A percentile compares a stretch with the other conserved stretches of the same genome.
phyloP scores from a whole-genome alignment of 164 flowering plant genomes.

The Chimonanthus salicifolius region DNA sequence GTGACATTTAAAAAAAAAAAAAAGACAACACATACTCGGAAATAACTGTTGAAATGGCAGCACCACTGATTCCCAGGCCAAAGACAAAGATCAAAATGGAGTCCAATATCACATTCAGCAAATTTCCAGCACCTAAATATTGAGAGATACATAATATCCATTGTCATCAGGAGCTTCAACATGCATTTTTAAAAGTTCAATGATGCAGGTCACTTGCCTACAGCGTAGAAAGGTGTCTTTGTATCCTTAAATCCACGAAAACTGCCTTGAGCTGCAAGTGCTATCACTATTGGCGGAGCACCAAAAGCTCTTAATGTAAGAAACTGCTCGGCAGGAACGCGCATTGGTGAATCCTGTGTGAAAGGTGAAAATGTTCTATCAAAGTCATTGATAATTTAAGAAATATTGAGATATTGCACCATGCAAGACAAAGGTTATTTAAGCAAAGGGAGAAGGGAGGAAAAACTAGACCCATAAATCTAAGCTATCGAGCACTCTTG shows the following conservation, averaged over 20 bases:
- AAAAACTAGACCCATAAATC: background rate
- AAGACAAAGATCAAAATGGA: slow-evolving; percentile 60
- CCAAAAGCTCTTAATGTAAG: slow-evolving; percentile 78
- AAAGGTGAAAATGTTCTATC: background rate
- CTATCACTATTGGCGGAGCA: slow-evolving; percentile 86
- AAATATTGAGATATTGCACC: background rate
- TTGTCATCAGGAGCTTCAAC: background rate
- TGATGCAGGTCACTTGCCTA: slow-evolving; percentile 43
- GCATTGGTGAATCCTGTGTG: slow-evolving; percentile 85
- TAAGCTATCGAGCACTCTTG: background rate
- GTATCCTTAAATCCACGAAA: slow-evolving; percentile 98
- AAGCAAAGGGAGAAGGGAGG: background rate
- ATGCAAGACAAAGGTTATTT: background rate
- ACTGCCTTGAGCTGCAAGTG: slow-evolving; percentile 95
- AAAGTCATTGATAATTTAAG: background rate
- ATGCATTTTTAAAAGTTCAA: background rate
- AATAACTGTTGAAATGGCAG: slow-evolving; percentile 88
- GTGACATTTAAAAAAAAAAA: slow-evolving; percentile 43
- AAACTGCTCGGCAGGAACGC: slow-evolving; percentile 75
- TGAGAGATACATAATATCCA: slow-evolving; percentile 1
- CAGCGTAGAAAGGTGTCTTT: slow-evolving; percentile 89
- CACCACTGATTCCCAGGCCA: slow-evolving; percentile 79
- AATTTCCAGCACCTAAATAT: slow-evolving; percentile 76
- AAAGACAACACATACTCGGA: slow-evolving; percentile 80
- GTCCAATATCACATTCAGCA: slow-evolving; percentile 71